Conservation (phyloP, 441 rosid genomes). For the Erodium trifolium region DNA sequence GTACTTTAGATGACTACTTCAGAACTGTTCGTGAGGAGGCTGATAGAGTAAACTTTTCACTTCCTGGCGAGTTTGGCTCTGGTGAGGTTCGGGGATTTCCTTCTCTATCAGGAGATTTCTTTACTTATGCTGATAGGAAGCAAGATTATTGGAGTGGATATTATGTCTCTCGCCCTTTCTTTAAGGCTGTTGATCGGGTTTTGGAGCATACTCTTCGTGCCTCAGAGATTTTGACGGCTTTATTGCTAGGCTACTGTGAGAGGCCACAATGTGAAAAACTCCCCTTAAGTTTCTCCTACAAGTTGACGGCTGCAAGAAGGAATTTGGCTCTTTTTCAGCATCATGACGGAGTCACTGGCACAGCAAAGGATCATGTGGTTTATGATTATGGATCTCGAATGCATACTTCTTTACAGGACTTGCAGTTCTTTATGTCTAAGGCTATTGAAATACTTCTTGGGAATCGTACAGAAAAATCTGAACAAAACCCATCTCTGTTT, state of each 20-base stretch:
- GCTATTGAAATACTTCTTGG: slow-evolving; percentile 82
- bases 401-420: slow-evolving; percentile 87
- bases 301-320: slow-evolving; percentile 93
- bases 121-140: slow-evolving; percentile 87
- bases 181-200: slow-evolving; percentile 94
- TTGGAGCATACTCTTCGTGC: slow-evolving; percentile 88
- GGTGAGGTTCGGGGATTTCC: slow-evolving; percentile 77
- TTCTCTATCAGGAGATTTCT: slow-evolving; percentile 92
- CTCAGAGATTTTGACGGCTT: slow-evolving; percentile 78
- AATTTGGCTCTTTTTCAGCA: slow-evolving; percentile 98
- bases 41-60: slow-evolving; percentile 68
- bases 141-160: slow-evolving; percentile 99
- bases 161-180: slow-evolving; percentile 94
- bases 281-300: slow-evolving; percentile 63
- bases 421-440: slow-evolving; percentile 93
- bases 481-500: slow-evolving; percentile 62
- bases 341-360: slow-evolving; percentile 98
- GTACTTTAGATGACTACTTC: slow-evolving; percentile 90
- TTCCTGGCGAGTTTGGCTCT: slow-evolving; percentile 75
- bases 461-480: slow-evolving; percentile 68
- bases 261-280: slow-evolving; percentile 76
- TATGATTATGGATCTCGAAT: slow-evolving; percentile 78
- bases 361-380: slow-evolving; percentile 94
- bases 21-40: slow-evolving; percentile 72
- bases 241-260: slow-evolving; percentile 83